Percentiles rank a stretch among this genome's conserved stretches.
These are phyloP conservation scores for Hypoxylon intermedium DNA, from an alignment of 495 filamentous ascomycete genomes.

Conservation along the genomic window DNA sequence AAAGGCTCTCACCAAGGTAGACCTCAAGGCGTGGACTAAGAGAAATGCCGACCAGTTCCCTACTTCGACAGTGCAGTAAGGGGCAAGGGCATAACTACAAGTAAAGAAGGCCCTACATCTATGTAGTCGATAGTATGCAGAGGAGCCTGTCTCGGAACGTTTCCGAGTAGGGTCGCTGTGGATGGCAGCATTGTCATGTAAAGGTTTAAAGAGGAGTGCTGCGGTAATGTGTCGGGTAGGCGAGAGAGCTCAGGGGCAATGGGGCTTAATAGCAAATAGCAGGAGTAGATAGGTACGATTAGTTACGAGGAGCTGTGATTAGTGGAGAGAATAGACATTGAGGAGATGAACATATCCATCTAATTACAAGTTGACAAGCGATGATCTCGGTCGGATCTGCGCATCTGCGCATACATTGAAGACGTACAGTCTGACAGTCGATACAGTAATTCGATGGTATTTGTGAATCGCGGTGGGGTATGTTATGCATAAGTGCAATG, in stretches of 20 bases:
- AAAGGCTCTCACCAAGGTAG: conserved; percentile 46
- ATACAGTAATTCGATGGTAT: no score
- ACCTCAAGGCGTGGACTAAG: conserved; percentile 54
- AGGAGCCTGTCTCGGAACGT: not conserved
- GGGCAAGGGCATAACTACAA: not conserved
- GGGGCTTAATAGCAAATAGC: conserved; percentile 15
- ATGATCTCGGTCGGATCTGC: no score
- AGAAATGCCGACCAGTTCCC: conserved; percentile 54
- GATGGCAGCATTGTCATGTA: not conserved
- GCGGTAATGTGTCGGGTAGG: not conserved
- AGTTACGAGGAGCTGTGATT: not conserved
- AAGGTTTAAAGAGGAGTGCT: not conserved
- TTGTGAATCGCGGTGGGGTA: no score
- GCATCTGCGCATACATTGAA: no score
- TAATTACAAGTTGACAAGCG: no score
- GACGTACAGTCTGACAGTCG: no score
- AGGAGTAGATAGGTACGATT: conserved; percentile 4
- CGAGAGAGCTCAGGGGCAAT: no score
- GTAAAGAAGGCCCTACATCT: not conserved
- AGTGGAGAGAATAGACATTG: no score
- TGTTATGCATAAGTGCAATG: no score
- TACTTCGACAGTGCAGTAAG: conserved; percentile 46
- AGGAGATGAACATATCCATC: no score
- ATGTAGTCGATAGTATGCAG: not conserved
- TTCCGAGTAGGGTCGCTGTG: not conserved